Evolutionary conservation across 176 grass and related monocot species (phyloP), one percentile per base, ranked within the genome.

Genomic region (Raddia guianensis): DNA sequence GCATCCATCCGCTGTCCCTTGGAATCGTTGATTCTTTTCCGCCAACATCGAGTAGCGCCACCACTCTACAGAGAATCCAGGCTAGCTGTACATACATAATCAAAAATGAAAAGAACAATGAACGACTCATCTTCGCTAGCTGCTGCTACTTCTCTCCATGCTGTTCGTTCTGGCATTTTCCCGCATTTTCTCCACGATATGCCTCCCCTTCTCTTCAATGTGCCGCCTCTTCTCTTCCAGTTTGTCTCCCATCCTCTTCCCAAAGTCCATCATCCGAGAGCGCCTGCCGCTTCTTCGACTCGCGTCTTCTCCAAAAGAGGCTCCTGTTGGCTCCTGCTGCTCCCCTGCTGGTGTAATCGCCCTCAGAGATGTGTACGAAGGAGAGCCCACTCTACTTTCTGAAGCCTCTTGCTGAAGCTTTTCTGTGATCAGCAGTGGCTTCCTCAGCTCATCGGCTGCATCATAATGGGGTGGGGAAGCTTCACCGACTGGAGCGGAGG

Each of bases 111-210:
- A 58, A 49, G 14, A 3, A 52, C 54, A 56, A 6, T 21, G n/a
- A 58, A 6, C 14, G 44, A 12, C 65, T 2, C 12, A 47, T 84
- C 74, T 51, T 44, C 43, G 56, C 78, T 73, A 78, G 15, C 75
- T 19, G 52, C 46, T 7, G 60, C 68, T 63, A 63, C 21, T 27
- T 56, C 80, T 85, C 61, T 92, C 86, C 75, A 84, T 40, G 81
- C 76, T 84, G 67, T 85, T 86, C 0, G 85, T 86, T 78, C 87
- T 93, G 5, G 86, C 85, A 72, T 95, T 98, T 58, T 98, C 95
- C 11, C 88, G 84, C 84, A 98, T 92, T 85, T 95, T 98, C 47
- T 94, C 95, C 35, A 98, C 90, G 49, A 98, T 92, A 81, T 88
- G 79, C 51, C 88, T 47, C 48, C 92, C 63, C 53, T 86, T 98